These are phyloP conservation scores for Passiflora organensis DNA, from an alignment of 345 rosid genomes.

Conservation along the genomic window DNA sequence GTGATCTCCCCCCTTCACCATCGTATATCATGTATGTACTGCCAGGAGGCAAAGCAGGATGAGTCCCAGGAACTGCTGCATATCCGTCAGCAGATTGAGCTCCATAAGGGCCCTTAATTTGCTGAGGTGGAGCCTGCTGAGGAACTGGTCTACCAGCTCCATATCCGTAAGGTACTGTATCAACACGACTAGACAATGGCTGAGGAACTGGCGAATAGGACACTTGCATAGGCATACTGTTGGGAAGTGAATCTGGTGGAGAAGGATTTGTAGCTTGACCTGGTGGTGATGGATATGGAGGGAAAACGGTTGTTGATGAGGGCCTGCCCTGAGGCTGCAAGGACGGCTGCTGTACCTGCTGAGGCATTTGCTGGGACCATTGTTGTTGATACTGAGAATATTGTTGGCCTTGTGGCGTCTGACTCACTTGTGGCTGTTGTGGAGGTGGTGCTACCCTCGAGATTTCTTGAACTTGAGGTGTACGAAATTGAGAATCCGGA, in stretches of 20 bases:
- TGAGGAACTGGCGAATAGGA: conserved; percentile 70
- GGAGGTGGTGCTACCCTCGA: conserved; percentile 57
- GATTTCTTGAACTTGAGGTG: conserved; percentile 58
- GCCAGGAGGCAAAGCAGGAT: conserved; percentile 46
- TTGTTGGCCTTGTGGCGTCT: conserved; percentile 37
- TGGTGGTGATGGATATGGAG: conserved; percentile 49
- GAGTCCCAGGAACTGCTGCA: conserved; percentile 44
- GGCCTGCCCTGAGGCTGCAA: conserved; percentile 66
- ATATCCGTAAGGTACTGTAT: conserved; percentile 62
- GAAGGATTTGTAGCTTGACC: conserved; percentile 56
- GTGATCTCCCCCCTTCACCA: conserved; percentile 45
- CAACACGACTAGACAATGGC: conserved; percentile 51
- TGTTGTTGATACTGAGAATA: conserved; percentile 71
- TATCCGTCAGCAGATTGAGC: conserved; percentile 62
- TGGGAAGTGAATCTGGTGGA: conserved; percentile 55
- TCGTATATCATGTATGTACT: conserved; percentile 75
- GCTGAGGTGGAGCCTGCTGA: conserved; percentile 68
- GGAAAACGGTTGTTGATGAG: conserved; percentile 48
- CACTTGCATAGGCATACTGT: conserved; percentile 68
- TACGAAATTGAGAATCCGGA: conserved; percentile 60
- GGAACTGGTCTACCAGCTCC: conserved; percentile 50
- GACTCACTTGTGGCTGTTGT: conserved; percentile 53
- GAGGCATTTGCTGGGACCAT: conserved; percentile 60
- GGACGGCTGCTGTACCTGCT: conserved; percentile 47
- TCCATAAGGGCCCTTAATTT: conserved; percentile 55